Conservation (phyloP, 768 basidiomycete species). For the Tulasnella calospora region DNA sequence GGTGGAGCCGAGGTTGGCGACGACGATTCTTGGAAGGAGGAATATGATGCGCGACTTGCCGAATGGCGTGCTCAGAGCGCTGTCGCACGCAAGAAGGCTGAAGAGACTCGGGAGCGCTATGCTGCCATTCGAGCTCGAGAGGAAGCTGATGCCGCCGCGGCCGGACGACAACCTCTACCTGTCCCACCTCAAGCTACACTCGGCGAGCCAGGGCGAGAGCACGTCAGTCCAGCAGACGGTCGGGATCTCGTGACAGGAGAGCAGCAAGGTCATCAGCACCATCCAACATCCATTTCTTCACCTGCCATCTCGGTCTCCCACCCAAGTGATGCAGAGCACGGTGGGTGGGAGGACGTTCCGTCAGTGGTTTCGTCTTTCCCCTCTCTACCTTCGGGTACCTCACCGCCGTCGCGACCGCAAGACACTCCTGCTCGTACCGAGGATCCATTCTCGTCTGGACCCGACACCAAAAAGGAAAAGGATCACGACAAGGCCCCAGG, state of each 20-base stretch:
- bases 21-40: constrained; percentile 56
- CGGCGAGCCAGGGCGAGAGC: not conserved
- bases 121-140: constrained; percentile 59
- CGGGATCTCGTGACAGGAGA: constrained; percentile 44
- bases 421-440: constrained; percentile 46
- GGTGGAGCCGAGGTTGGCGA: not conserved
- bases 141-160: constrained; percentile 30
- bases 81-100: constrained; percentile 67
- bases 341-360: constrained; percentile 68
- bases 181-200: not conserved
- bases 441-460: constrained; percentile 25
- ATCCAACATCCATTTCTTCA: not conserved
- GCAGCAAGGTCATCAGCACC: constrained; percentile 28
- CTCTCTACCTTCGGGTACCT: constrained; percentile 45
- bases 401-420: constrained; percentile 59
- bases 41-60: constrained; percentile 63
- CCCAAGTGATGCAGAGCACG: constrained; percentile 12
- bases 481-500: not conserved
- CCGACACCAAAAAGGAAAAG: constrained; percentile 3
- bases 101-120: constrained; percentile 61
- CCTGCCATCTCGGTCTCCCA: constrained; percentile 6
- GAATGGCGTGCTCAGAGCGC: constrained; percentile 71
- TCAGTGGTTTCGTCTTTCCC: constrained; percentile 59
- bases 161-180: constrained; percentile 33
- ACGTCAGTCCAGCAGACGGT: constrained; percentile 39